Evolutionary conservation across 352 stramenopile genomes (phyloP).

Genomic region (Pythium phragmitis): DNA sequence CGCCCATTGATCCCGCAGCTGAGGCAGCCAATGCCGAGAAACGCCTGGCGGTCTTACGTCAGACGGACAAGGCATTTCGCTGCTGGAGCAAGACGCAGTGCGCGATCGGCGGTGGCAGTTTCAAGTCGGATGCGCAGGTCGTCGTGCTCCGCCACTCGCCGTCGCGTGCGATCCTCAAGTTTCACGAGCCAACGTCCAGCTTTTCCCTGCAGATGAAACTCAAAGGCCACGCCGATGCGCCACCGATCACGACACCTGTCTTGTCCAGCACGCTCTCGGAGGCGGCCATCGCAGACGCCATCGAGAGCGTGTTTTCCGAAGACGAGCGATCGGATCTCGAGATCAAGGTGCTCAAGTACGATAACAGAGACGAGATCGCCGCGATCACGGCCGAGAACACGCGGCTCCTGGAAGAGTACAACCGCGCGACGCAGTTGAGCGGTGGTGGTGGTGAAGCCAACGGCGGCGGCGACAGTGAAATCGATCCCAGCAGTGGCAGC

Average conservation of each 20-base stretch:
- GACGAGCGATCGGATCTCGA: conserved; percentile 28
- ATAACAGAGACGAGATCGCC: conserved; percentile 38
- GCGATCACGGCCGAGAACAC: conserved; percentile 29
- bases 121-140: conserved; percentile 32
- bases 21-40: not conserved
- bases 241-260: conserved; percentile 28
- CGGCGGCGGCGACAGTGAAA: not conserved
- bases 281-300: conserved; percentile 18
- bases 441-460: not conserved
- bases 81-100: conserved; percentile 25
- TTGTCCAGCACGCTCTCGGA: conserved; percentile 23
- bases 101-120: conserved; percentile 21
- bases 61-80: conserved; percentile 12
- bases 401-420: conserved; percentile 24
- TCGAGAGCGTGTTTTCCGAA: conserved; percentile 29
- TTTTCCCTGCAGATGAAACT: conserved; percentile 35
- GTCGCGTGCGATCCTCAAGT: conserved; percentile 23
- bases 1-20: no score
- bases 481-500: not conserved
- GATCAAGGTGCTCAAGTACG: conserved; percentile 31
- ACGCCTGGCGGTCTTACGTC: not conserved
- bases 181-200: conserved; percentile 19
- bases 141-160: conserved; percentile 29
- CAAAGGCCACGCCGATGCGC: conserved; percentile 8
- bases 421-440: not conserved